These are phyloP conservation scores for Picochlorum sp. DNA, from an alignment of 139 green algal species.

Conservation along the genomic window DNA sequence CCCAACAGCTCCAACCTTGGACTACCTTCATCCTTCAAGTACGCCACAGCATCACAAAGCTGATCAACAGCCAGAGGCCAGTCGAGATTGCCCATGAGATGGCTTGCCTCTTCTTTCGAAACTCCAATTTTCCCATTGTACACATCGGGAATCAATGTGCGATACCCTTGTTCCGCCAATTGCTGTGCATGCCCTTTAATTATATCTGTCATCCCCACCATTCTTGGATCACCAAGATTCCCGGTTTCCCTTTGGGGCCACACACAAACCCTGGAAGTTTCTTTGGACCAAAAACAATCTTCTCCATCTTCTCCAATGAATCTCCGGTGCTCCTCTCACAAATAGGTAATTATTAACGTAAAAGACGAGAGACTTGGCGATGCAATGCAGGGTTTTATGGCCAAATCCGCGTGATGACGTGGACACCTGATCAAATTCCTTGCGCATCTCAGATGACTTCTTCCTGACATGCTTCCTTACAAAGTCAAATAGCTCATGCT, in stretches of 20 bases:
- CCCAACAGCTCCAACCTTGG: slow-evolving; percentile 37
- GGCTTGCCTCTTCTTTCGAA: slow-evolving; percentile 51
- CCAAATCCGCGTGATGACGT: no score
- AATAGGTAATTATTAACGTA: no score
- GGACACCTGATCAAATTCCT: no score
- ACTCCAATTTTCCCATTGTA: slow-evolving; percentile 67
- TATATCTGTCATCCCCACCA: slow-evolving; percentile 26
- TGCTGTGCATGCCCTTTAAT: neutral
- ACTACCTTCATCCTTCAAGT: slow-evolving; percentile 31
- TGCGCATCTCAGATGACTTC: no score
- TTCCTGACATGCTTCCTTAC: no score
- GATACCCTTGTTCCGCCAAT: slow-evolving; percentile 4
- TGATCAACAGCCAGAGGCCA: slow-evolving; percentile 48
- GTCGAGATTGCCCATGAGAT: slow-evolving; percentile 59
- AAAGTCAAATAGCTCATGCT: no score
- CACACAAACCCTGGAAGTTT: slow-evolving; percentile 23
- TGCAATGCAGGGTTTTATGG: no score
- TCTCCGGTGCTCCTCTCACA: neutral
- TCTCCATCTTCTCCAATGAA: slow-evolving; percentile 10
- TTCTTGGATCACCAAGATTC: slow-evolving; percentile 23
- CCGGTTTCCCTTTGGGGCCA: slow-evolving; percentile 12
- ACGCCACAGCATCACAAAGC: slow-evolving; percentile 42
- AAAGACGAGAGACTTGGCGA: no score
- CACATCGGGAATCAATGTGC: slow-evolving; percentile 51
- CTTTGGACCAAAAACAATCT: slow-evolving; percentile 17